Evolutionary conservation across 139 green algal species (phyloP).

Genomic region (Ulvella scutata): DNA sequence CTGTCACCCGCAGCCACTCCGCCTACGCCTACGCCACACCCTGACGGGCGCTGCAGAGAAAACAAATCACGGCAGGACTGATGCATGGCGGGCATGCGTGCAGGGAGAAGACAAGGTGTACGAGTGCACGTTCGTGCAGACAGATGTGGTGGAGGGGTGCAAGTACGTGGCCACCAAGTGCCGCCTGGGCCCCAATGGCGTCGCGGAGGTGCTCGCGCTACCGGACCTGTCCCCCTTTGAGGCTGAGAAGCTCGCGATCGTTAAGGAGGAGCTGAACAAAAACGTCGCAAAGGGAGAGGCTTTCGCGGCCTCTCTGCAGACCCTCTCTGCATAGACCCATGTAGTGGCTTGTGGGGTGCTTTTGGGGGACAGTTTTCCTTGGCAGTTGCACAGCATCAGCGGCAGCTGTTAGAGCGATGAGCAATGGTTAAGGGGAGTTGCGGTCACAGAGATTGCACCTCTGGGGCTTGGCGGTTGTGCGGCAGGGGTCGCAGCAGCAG

Average conservation of each 20-base stretch:
- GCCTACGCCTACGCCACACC: too few species aligned
- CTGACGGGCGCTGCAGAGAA: too few species aligned
- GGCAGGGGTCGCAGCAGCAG: too few species aligned
- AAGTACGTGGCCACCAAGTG: constrained; percentile 45
- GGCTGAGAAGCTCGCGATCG: constrained; percentile 35
- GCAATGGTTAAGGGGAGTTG: too few species aligned
- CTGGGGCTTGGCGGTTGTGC: too few species aligned
- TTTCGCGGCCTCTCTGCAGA: constrained; percentile 13
- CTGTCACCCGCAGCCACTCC: too few species aligned
- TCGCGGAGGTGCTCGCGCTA: constrained; percentile 41
- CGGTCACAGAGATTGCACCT: too few species aligned
- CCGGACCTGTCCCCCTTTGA: constrained; percentile 50
- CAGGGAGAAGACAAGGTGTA: constrained; percentile 41
- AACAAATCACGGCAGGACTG: background rate
- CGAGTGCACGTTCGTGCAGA: constrained; percentile 55
- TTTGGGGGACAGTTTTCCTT: too few species aligned
- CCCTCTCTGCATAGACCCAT: too few species aligned
- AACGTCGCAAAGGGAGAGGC: constrained; percentile 50
- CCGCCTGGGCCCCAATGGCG: constrained; percentile 42
- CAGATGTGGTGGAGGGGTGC: constrained; percentile 13
- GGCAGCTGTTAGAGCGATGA: too few species aligned
- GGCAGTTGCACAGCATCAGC: too few species aligned
- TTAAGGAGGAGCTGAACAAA: constrained; percentile 48
- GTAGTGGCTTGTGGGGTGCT: too few species aligned
- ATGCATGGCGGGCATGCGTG: background rate